Conservation (phyloP, 2,329 filamentous ascomycete species). For the Arachnomyces sp. region DNA sequence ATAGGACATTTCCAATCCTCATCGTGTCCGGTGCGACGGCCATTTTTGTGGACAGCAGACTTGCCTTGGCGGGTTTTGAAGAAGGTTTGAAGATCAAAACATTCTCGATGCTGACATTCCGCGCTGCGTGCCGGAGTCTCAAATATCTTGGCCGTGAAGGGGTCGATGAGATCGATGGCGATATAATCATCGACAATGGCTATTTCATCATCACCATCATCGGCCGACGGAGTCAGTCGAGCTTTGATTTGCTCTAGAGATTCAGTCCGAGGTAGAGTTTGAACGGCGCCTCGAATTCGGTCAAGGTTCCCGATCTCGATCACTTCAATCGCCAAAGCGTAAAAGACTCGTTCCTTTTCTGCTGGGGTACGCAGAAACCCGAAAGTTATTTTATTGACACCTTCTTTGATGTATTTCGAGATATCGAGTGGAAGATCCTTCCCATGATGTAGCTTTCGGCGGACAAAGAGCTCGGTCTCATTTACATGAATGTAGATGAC, state of each 20-base stretch:
- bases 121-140: conserved; percentile 63
- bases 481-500: conserved; percentile 66
- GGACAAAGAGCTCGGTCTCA: conserved; percentile 46
- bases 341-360: conserved; percentile 33
- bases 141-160: conserved; percentile 60
- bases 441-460: conserved; percentile 64
- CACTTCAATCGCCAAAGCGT: conserved; percentile 62
- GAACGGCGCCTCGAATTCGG: conserved; percentile 31
- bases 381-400: conserved; percentile 56
- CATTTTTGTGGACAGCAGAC: conserved; percentile 33
- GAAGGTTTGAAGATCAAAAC: conserved; percentile 82
- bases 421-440: conserved; percentile 72
- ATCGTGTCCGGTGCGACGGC: conserved; percentile 23
- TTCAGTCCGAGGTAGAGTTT: conserved; percentile 37
- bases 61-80: conserved; percentile 54
- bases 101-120: conserved; percentile 70
- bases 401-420: conserved; percentile 51
- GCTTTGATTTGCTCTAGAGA: conserved; percentile 53
- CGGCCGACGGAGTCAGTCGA: conserved; percentile 33
- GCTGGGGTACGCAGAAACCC: conserved; percentile 34
- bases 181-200: conserved; percentile 52
- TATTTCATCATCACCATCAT: conserved; percentile 55
- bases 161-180: conserved; percentile 58
- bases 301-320: conserved; percentile 48
- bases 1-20: conserved; percentile 79